These are phyloP conservation scores for Madurella mycetomatis DNA, from an alignment of 2,329 filamentous ascomycete genomes.

Conservation along the genomic window DNA sequence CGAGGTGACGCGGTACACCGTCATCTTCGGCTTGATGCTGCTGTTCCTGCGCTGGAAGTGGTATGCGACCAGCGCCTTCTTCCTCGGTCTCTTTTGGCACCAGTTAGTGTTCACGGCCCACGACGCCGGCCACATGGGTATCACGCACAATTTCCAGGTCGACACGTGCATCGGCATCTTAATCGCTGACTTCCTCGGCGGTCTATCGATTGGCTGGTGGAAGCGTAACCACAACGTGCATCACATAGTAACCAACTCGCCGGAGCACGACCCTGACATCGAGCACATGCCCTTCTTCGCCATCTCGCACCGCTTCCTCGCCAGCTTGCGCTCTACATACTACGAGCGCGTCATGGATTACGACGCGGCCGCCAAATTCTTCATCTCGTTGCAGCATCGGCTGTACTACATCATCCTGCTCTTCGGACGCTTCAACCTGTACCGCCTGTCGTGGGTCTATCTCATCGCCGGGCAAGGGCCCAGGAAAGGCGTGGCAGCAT, in stretches of 20 bases:
- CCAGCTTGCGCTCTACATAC: constrained; percentile 70
- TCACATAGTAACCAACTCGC: constrained; percentile 91
- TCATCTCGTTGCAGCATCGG: constrained; percentile 72
- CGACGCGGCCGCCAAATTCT: constrained; percentile 65
- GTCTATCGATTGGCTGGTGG: constrained; percentile 93
- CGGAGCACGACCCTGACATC: constrained; percentile 95
- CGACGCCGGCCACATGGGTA: constrained; percentile 95
- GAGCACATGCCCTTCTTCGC: constrained; percentile 87
- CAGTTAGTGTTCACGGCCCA: constrained; percentile 92
- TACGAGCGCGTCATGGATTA: constrained; percentile 78
- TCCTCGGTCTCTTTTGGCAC: constrained; percentile 84
- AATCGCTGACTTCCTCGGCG: constrained; percentile 84
- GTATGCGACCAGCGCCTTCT: constrained; percentile 66
- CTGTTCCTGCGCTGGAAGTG: constrained; percentile 58
- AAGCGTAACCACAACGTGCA: constrained; percentile 95
- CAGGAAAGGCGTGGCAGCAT: constrained; percentile 71
- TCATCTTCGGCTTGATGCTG: constrained; percentile 61
- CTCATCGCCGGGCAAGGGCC: constrained; percentile 67
- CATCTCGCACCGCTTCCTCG: constrained; percentile 75
- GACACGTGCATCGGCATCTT: constrained; percentile 86
- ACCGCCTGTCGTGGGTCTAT: constrained; percentile 74
- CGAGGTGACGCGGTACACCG: constrained; percentile 67
- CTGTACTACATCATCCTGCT: constrained; percentile 78
- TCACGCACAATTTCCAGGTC: constrained; percentile 81
- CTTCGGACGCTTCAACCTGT: constrained; percentile 84